Evolutionary conservation across 1,284 basidiomycete species (phyloP).

Genomic region (Moesziomyces aphidis): DNA sequence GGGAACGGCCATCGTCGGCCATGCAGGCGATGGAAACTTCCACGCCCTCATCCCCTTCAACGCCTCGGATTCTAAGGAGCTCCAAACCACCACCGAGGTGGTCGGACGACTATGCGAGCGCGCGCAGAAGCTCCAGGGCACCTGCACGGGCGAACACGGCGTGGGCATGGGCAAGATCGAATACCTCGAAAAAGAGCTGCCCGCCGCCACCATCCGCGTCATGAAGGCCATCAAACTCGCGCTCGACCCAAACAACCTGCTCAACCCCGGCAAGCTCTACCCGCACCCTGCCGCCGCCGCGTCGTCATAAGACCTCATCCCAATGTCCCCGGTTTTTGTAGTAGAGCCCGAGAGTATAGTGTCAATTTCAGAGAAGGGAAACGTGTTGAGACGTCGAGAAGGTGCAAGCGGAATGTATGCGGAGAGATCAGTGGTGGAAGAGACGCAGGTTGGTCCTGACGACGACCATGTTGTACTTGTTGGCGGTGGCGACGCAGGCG

Average conservation of each 20-base stretch:
- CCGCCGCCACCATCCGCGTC: slow-evolving; percentile 48
- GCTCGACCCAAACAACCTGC: slow-evolving; percentile 55
- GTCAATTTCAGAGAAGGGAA: background rate
- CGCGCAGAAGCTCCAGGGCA: slow-evolving; percentile 70
- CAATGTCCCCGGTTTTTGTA: background rate
- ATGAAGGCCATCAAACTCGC: slow-evolving; percentile 55
- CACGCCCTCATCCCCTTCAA: slow-evolving; percentile 60
- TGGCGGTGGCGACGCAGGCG: slow-evolving; percentile 63
- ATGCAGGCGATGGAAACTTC: slow-evolving; percentile 83
- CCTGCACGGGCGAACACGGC: slow-evolving; percentile 69
- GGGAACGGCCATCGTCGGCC: slow-evolving; percentile 76
- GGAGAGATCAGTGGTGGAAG: slow-evolving; percentile 63
- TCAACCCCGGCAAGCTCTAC: slow-evolving; percentile 61
- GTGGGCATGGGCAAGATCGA: slow-evolving; percentile 57
- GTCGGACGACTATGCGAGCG: slow-evolving; percentile 70
- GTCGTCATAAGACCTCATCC: slow-evolving; percentile 3
- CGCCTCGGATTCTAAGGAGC: slow-evolving; percentile 36
- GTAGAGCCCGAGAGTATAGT: background rate
- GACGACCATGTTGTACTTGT: slow-evolving; percentile 65
- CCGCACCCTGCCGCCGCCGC: slow-evolving; percentile 16
- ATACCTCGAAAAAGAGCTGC: slow-evolving; percentile 55
- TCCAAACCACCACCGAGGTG: slow-evolving; percentile 67
- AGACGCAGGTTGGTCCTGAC: slow-evolving; percentile 65
- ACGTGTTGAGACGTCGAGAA: slow-evolving; percentile 15
- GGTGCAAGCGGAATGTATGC: background rate